Evolutionary conservation across 768 basidiomycete genomes (phyloP).

Genomic region (Calvatia gigantea): DNA sequence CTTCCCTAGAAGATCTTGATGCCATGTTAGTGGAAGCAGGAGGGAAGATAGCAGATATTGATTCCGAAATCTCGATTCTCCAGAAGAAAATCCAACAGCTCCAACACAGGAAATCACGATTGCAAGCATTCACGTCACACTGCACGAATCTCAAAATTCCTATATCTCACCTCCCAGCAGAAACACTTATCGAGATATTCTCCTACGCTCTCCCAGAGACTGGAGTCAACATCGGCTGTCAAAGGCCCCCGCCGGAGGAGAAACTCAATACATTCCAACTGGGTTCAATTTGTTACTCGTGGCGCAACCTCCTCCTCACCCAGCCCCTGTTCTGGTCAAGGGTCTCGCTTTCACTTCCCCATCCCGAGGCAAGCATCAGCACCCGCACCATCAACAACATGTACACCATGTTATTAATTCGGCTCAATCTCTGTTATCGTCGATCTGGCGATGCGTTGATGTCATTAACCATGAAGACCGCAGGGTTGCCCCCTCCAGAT

Average conservation of each 20-base stretch:
- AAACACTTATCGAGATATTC: neutral
- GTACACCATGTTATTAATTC: neutral
- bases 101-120: neutral
- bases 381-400: neutral
- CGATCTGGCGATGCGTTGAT: neutral
- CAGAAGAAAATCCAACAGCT: neutral
- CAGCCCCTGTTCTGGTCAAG: slow-evolving; percentile 1
- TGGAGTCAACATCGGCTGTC: neutral
- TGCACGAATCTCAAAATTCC: neutral
- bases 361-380: neutral
- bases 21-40: neutral
- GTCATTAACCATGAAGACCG: neutral
- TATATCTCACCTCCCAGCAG: neutral
- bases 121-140: neutral
- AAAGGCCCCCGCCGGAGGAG: too few relatives aligned
- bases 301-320: neutral
- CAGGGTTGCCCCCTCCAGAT: neutral
- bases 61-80: neutral
- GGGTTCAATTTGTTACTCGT: neutral
- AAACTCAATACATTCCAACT: neutral
- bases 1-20: neutral
- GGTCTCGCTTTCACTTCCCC: neutral
- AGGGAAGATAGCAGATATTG: neutral
- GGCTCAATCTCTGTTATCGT: neutral
- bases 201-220: neutral